phyloP scores from a whole-genome alignment of 768 basidiomycete species.

The Mycena rosella region DNA sequence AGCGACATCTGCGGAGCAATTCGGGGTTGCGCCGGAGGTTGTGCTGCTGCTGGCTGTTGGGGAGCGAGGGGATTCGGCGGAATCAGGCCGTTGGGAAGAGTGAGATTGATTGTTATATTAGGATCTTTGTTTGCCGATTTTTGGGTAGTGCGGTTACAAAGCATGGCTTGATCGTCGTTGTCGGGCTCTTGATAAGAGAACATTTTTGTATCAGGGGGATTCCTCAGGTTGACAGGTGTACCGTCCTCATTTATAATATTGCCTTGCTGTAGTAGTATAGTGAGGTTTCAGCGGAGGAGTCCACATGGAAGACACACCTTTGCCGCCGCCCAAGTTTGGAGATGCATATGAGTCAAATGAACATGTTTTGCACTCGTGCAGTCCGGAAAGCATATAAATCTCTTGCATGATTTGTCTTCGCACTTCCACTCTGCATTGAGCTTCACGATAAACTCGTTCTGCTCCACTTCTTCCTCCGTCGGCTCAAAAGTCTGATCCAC shows the following conservation, averaged over 20 bases:
- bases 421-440: slow-evolving; percentile 8
- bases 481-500: not conserved
- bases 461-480: not conserved
- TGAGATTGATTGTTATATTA: slow-evolving; percentile 13
- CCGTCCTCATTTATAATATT: not conserved
- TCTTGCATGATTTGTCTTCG: not conserved
- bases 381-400: slow-evolving; percentile 1
- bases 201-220: not conserved
- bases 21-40: not conserved
- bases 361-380: not conserved
- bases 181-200: not conserved
- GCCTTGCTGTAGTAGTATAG: not conserved
- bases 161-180: not conserved
- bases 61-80: not conserved
- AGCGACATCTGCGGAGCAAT: not conserved
- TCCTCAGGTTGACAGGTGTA: not conserved
- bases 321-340: not conserved
- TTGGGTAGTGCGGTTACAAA: not conserved
- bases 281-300: too few relatives aligned
- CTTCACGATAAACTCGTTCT: not conserved
- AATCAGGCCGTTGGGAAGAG: not conserved
- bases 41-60: too few relatives aligned
- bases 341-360: slow-evolving; percentile 8
- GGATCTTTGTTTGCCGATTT: not conserved
- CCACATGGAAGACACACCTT: not conserved